Evolutionary conservation across 805 yeast genomes (phyloP).

Genomic region (Ogataea paraovalis): DNA sequence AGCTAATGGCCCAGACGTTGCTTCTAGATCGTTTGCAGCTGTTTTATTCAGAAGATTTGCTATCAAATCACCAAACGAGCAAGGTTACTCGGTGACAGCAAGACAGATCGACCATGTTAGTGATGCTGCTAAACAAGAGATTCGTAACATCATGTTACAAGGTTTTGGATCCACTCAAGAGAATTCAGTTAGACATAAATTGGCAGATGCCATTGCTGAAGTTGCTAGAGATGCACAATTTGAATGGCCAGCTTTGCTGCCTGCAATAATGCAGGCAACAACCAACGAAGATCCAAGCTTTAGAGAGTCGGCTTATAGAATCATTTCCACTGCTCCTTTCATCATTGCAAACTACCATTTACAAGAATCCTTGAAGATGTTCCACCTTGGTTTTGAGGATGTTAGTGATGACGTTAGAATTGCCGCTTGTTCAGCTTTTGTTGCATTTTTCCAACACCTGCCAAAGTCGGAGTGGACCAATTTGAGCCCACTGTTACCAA

Average conservation of each 20-base stretch:
- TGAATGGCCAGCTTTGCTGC: conserved; percentile 77
- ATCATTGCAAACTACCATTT: conserved; percentile 48
- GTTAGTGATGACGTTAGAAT: conserved; percentile 77
- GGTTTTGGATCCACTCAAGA: conserved; percentile 71
- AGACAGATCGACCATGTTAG: conserved; percentile 73
- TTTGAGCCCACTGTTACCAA: conserved; percentile 77
- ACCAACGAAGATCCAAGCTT: conserved; percentile 51
- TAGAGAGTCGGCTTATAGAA: conserved; percentile 89
- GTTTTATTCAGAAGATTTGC: conserved; percentile 88
- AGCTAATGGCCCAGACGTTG: conserved; percentile 53
- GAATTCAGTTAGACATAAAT: conserved; percentile 80
- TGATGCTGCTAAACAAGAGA: conserved; percentile 53
- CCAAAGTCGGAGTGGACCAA: conserved; percentile 77
- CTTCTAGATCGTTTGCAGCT: conserved; percentile 70
- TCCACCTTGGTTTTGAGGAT: conserved; percentile 80
- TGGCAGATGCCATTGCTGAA: conserved; percentile 93
- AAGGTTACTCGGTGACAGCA: conserved; percentile 58
- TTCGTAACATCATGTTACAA: conserved; percentile 60
- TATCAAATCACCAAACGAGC: conserved; percentile 67
- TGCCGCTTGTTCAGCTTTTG: conserved; percentile 89
- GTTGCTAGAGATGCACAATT: conserved; percentile 66
- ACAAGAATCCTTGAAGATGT: conserved; percentile 57
- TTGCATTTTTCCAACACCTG: conserved; percentile 76
- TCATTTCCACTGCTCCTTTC: conserved; percentile 80
- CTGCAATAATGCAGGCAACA: conserved; percentile 64